Base-by-base conservation (phyloP, 2,329 filamentous ascomycete genomes). In the Thielaviopsis punctulata region DNA sequence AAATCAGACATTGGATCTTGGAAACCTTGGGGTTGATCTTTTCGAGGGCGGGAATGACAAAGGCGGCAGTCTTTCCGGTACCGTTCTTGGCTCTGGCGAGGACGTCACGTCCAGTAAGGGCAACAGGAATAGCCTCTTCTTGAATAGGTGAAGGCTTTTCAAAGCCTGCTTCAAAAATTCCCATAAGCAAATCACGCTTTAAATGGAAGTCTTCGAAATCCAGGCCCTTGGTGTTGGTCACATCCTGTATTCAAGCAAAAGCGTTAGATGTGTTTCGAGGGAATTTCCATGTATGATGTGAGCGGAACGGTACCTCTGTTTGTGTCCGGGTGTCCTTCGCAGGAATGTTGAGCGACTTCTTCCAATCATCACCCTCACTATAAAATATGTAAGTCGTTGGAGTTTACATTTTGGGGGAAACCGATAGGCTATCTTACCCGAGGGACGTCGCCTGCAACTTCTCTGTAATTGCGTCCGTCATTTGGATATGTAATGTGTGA, bases 141-240 rank as follows among this genome's bases (percentile, higher is more conserved):
- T 98, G 92, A 61, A 98, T 98, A 10, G 92, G 92, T 53, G 92
- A 98, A 15, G 92, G 92, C 70, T 94, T 95, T 67, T 98, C 92
- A 67, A 95, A 98, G 57, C 92, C 92, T 60, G 92, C 92, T 72
- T 98, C 92, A 67, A 96, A 98, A 59, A 98, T 96, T 57, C 92
- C 92, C 90, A 96, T 98, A 71, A 98, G 79, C 56, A 98, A 73
- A 65, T 95, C 86, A 64, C 92, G 79, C 73, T 94, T 95, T 61
- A 98, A 82, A 59, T 84, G 85, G 65, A 98, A 95, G 60, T 96
- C 86, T 68, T 98, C 93, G 63, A 95, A 98, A 61, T 98, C 92
- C 57, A 98, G 75, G 56, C 92, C 92, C 71, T 95, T 96, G 27
- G 90, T 98, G 62, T 88, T 89, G 54, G 90, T 96, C 56, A 98